Conservation (phyloP, 345 rosid genomes). For the Orychophragmus violaceus region DNA sequence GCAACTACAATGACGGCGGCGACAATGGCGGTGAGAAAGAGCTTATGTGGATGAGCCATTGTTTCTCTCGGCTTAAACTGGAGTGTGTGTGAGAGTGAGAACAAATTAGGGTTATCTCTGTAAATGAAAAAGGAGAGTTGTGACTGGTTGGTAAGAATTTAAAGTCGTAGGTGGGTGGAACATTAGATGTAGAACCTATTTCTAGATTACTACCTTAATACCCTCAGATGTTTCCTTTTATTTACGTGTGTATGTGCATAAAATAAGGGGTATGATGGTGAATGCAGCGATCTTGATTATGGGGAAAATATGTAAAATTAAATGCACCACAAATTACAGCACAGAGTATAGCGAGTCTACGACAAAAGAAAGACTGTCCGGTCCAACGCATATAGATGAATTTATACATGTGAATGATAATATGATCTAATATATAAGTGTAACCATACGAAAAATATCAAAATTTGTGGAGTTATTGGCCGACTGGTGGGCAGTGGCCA, state of each 20-base stretch:
- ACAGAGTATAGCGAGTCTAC: background rate
- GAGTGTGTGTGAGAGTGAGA: background rate
- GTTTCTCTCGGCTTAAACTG: background rate
- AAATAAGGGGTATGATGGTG: constrained; percentile 14
- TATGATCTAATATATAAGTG: background rate
- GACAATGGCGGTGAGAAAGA: constrained; percentile 18
- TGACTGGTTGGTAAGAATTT: constrained; percentile 27
- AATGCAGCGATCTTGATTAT: background rate
- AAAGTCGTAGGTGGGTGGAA: constrained; percentile 24
- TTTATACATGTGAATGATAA: background rate
- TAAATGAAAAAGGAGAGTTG: constrained; percentile 1
- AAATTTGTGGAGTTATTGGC: constrained; percentile 17
- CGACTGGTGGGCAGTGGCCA: constrained; percentile 9
- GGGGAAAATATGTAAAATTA: constrained; percentile 16
- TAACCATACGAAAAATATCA: background rate
- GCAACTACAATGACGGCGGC: constrained; percentile 10
- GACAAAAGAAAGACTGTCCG: constrained; percentile 1
- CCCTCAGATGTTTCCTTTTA: constrained; percentile 12
- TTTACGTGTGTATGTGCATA: background rate
- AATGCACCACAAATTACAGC: constrained; percentile 31
- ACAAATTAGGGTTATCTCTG: background rate
- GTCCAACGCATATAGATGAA: background rate
- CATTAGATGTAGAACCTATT: background rate
- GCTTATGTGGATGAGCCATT: constrained; percentile 14
- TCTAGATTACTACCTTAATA: background rate